Evolutionary conservation across 495 filamentous ascomycete species (phyloP).

Genomic region (Cairneyella variabilis): DNA sequence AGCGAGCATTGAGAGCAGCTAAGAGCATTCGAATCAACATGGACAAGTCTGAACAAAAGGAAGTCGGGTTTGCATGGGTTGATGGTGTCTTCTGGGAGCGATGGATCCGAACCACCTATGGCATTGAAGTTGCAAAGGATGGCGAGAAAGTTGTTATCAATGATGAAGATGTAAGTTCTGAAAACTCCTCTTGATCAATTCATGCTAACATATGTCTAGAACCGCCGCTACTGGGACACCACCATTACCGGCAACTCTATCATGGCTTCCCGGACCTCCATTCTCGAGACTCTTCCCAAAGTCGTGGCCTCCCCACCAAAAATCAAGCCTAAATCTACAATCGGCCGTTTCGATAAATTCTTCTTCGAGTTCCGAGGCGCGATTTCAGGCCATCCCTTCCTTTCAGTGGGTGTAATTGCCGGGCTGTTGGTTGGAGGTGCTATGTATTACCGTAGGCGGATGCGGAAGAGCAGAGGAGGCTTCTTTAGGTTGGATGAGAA

Average conservation of each 20-base stretch:
- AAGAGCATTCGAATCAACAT: conserved; percentile 91
- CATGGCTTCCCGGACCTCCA: conserved; percentile 85
- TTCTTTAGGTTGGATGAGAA: conserved; percentile 78
- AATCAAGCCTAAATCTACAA: conserved; percentile 82
- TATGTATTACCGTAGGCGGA: conserved; percentile 55
- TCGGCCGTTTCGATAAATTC: conserved; percentile 68
- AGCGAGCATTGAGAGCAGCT: conserved; percentile 78
- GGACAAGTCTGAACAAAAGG: conserved; percentile 78
- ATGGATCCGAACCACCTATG: conserved; percentile 92
- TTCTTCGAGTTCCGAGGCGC: conserved; percentile 72
- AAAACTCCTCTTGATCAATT: conserved; percentile 8
- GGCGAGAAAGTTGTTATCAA: conserved; percentile 95
- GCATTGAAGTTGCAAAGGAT: conserved; percentile 72
- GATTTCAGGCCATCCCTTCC: conserved; percentile 66
- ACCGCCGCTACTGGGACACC: conserved; percentile 90
- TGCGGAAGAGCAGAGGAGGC: conserved; percentile 53
- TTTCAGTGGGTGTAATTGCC: conserved; percentile 59
- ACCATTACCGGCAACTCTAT: conserved; percentile 86
- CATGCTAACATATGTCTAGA: conserved; percentile 51
- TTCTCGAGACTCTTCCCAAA: conserved; percentile 88
- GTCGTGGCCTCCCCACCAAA: conserved; percentile 68
- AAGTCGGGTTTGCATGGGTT: conserved; percentile 97
- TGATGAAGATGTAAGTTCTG: conserved; percentile 82
- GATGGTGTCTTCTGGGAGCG: conserved; percentile 97
- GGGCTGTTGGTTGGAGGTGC: conserved; percentile 44